Conservation (phyloP, 495 filamentous ascomycete species). For the Neurospora pannonica region DNA sequence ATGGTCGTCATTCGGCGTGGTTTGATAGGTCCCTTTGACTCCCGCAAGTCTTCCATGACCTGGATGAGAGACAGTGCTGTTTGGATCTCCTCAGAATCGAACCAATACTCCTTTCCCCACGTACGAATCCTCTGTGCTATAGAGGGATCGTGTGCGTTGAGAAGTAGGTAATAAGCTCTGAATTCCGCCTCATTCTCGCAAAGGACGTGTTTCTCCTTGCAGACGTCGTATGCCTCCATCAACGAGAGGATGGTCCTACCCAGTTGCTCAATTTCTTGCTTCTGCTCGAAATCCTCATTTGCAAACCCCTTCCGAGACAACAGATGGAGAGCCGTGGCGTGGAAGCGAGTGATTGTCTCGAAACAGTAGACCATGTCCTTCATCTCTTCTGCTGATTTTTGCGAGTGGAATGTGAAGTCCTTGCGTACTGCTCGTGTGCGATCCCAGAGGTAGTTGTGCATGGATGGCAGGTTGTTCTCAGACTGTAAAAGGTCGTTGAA, state of each 20-base stretch:
- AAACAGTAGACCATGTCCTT: conserved; percentile 72
- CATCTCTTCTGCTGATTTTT: conserved; percentile 45
- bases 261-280: conserved; percentile 90
- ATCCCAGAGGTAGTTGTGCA: conserved; percentile 91
- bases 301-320: conserved; percentile 54
- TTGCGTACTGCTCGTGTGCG: conserved; percentile 84
- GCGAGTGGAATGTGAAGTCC: conserved; percentile 85
- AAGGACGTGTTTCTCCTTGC: conserved; percentile 34
- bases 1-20: conserved; percentile 32
- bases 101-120: conserved; percentile 69
- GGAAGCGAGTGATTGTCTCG: conserved; percentile 84
- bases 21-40: conserved; percentile 25
- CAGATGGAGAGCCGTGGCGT: conserved; percentile 79
- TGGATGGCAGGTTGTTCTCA: conserved; percentile 50
- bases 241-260: conserved; percentile 79
- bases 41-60: conserved; percentile 22
- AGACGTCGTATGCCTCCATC: conserved; percentile 80
- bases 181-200: conserved; percentile 80
- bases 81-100: conserved; percentile 48
- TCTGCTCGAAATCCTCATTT: conserved; percentile 67
- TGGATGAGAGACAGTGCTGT: conserved; percentile 30
- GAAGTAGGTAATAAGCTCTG: conserved; percentile 77
- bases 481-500: conserved; percentile 62
- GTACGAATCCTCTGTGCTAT: conserved; percentile 65
- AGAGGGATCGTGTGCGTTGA: conserved; percentile 68